Base-by-base conservation (phyloP, 306 rosid species). In the Cucumis hystrix region DNA sequence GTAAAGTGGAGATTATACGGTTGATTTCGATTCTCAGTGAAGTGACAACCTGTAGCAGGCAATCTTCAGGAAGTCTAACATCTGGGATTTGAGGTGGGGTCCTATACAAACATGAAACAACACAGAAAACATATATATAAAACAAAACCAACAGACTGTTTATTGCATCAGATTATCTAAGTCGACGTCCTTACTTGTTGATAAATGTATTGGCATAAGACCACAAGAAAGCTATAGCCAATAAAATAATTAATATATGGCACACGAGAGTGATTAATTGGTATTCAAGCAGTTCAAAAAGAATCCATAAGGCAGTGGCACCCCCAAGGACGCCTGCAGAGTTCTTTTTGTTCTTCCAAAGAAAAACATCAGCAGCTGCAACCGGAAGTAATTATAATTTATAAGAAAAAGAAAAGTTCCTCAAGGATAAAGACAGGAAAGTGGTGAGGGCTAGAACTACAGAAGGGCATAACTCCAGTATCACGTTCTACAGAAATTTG, bases 331-430 rank as follows among this genome's bases (percentile, higher is more conserved):
- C 92, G 52, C 83, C 79, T 54, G 65, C 91, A 45, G 97, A 88
- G 69, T 77, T 68, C 81, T 80, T 93, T 90, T 86, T 91, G 84
- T 91, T 86, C 86, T 91, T 89, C 98, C 98, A 93, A 25, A 93
- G 84, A 81, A 93, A 80, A 62, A 93, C 92, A 88, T 93, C 95
- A 72, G 95, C 98, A 80, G 87, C 98, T 93, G 93, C 87, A 85
- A 84, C 12, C 1, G 76, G 79, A 40, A 60, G 55, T 14, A n/a
- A 11, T 25, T 58, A 58, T 80, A 79, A 82, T 61, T 39, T 54
- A 62, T 77, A 81, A 82, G 73, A 79, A 40, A 74, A 81, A 82
- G 73, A 79, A 40, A 74, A 78, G 40, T 64, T 15, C 17, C 43
- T 35, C 49, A 8, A 10, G 65, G 41, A 76, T 28, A 62, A 25